Percentiles rank a stretch among this genome's conserved stretches.
These are phyloP conservation scores for Bryoerythrophyllum caledonicum DNA, from an alignment of 225 moss, liverwort and hornwort genomes.

Conservation along the genomic window DNA sequence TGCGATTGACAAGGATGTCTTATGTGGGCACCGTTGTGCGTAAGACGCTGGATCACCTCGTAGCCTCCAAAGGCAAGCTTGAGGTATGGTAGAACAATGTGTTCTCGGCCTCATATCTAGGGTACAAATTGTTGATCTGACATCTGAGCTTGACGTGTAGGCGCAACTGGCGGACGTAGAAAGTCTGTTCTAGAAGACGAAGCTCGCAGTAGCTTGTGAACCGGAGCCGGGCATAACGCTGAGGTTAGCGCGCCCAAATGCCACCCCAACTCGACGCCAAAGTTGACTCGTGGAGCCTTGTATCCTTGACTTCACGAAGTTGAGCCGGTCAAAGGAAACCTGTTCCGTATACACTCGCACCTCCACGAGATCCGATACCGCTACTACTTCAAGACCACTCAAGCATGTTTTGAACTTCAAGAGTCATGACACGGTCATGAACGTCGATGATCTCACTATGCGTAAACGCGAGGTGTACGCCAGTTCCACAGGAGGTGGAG, in stretches of 20 bases:
- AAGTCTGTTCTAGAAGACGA: not conserved
- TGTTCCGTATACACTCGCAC: not conserved
- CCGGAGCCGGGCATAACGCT: constrained; percentile 33
- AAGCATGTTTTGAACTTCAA: constrained; percentile 5
- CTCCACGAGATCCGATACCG: not conserved
- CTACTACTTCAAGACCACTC: not conserved
- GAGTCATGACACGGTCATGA: not conserved
- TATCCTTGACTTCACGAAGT: constrained; percentile 10
- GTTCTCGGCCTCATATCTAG: not conserved
- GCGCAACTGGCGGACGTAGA: constrained; percentile 26
- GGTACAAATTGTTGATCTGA: not conserved
- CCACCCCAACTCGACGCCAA: constrained; percentile 10
- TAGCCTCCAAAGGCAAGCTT: constrained; percentile 24
- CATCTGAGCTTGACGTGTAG: constrained; percentile 12
- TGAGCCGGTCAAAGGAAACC: not conserved
- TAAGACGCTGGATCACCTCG: constrained; percentile 26
- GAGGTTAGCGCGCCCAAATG: constrained; percentile 23
- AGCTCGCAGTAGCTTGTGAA: constrained; percentile 16
- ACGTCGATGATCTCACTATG: constrained; percentile 18
- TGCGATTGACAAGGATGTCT: constrained; percentile 28
- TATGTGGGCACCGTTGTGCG: constrained; percentile 17
- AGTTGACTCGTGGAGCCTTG: constrained; percentile 25
- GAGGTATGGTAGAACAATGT: constrained; percentile 17
- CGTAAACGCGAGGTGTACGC: not conserved
- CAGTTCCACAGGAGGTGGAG: too few relatives aligned